Evolutionary conservation across 1,284 basidiomycete species (phyloP).

Genomic region (Sporisorium reilianum): DNA sequence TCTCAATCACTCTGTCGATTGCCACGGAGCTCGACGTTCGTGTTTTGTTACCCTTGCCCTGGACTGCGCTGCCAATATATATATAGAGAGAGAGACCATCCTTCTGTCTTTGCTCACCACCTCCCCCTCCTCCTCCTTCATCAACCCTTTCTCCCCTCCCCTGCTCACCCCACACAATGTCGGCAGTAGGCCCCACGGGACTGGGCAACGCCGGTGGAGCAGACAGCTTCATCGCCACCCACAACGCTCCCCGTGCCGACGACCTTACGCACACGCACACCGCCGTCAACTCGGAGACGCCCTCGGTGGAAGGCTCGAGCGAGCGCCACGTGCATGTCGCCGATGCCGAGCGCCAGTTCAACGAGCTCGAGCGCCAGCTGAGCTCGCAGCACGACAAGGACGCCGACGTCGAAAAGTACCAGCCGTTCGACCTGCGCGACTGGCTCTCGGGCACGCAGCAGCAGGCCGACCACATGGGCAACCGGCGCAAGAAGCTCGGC

Average conservation of each 20-base stretch:
- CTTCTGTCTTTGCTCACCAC: no score
- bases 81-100: no score
- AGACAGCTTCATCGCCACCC: constrained; percentile 37
- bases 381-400: constrained; percentile 24
- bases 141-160: no score
- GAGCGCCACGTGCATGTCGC: constrained; percentile 42
- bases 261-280: constrained; percentile 18
- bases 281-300: constrained; percentile 24
- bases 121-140: no score
- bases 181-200: constrained; percentile 20
- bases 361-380: constrained; percentile 40
- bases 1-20: no score
- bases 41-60: no score
- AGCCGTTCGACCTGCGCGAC: constrained; percentile 36
- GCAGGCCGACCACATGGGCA: constrained; percentile 35
- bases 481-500: constrained; percentile 53
- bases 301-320: constrained; percentile 13
- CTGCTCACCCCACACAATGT: constrained; percentile 14
- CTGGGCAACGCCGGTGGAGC: constrained; percentile 26
- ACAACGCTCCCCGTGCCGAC: constrained; percentile 14
- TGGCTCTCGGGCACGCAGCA: constrained; percentile 42
- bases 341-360: constrained; percentile 40
- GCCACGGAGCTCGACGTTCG: no score
- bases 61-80: no score
- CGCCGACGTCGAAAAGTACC: constrained; percentile 34